Conservation (phyloP, 768 basidiomycete genomes). For the Psilocybe sp. region DNA sequence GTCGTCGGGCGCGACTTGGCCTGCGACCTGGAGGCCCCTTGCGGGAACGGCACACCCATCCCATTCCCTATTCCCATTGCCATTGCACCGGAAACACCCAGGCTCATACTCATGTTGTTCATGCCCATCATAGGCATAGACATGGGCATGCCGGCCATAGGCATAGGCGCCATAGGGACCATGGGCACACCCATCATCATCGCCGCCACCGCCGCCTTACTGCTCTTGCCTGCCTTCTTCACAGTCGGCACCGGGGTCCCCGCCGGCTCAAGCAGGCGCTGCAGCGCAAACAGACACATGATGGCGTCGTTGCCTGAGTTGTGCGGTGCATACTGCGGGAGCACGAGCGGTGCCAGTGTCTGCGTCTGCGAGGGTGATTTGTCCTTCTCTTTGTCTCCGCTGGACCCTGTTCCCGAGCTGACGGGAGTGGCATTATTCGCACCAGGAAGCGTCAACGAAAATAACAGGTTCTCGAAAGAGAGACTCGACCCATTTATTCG, state of each 20-base stretch:
- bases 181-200: slow-evolving; percentile 2
- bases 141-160: background rate
- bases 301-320: slow-evolving; percentile 85
- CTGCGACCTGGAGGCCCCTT: slow-evolving; percentile 11
- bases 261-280: slow-evolving; percentile 62
- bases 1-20: slow-evolving; percentile 19
- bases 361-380: slow-evolving; percentile 18
- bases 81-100: no score
- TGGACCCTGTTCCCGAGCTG: slow-evolving; percentile 6
- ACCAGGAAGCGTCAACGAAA: slow-evolving; percentile 48
- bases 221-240: slow-evolving; percentile 24
- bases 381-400: slow-evolving; percentile 9
- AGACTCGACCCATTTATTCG: slow-evolving; percentile 53
- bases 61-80: no score
- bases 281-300: slow-evolving; percentile 63
- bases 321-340: slow-evolving; percentile 48
- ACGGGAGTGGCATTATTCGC: no score
- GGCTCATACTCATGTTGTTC: slow-evolving; percentile 1
- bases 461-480: slow-evolving; percentile 62
- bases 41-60: slow-evolving; percentile 3
- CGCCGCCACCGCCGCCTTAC: slow-evolving; percentile 6
- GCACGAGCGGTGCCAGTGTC: slow-evolving; percentile 1
- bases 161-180: slow-evolving; percentile 1
- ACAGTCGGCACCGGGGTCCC: slow-evolving; percentile 34
- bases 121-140: slow-evolving; percentile 19